Percentiles rank a stretch among this genome's conserved stretches.
Conservation (phyloP, 1,284 basidiomycete species). For the Sporisorium iseilematis-ciliati region DNA sequence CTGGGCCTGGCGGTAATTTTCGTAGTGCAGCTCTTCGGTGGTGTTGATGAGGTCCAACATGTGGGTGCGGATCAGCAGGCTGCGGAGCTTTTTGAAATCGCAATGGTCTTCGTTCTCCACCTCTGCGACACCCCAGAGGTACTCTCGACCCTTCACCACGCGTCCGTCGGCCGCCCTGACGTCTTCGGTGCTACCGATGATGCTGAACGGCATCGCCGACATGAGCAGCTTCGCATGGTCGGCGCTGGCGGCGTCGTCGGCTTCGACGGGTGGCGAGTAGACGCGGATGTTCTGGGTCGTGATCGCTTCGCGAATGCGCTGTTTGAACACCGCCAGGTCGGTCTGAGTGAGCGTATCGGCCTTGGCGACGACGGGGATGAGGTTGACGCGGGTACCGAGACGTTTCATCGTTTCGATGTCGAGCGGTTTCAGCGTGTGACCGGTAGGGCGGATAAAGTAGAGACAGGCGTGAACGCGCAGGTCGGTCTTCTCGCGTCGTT, state of each 20-base stretch:
- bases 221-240: slow-evolving; percentile 89
- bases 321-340: slow-evolving; percentile 91
- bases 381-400: slow-evolving; percentile 92
- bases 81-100: slow-evolving; percentile 98
- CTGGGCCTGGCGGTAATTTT: slow-evolving; percentile 96
- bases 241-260: slow-evolving; percentile 86
- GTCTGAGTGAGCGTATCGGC: slow-evolving; percentile 95
- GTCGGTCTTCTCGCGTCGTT: slow-evolving; percentile 91
- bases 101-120: slow-evolving; percentile 98
- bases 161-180: slow-evolving; percentile 91
- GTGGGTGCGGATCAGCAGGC: slow-evolving; percentile 94
- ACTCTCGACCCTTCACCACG: slow-evolving; percentile 95
- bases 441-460: slow-evolving; percentile 96
- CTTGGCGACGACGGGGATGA: slow-evolving; percentile 97
- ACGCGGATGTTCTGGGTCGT: slow-evolving; percentile 91
- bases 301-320: slow-evolving; percentile 90
- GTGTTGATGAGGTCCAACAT: slow-evolving; percentile 98
- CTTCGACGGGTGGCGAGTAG: slow-evolving; percentile 91
- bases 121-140: slow-evolving; percentile 99
- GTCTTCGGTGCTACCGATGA: slow-evolving; percentile 96
- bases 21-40: slow-evolving; percentile 96
- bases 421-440: slow-evolving; percentile 96
- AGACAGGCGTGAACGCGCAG: slow-evolving; percentile 95
- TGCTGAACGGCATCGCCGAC: slow-evolving; percentile 92
- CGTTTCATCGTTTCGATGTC: slow-evolving; percentile 99